These are phyloP conservation scores for Lactarius indigo DNA, from an alignment of 768 basidiomycete species.

Conservation along the genomic window DNA sequence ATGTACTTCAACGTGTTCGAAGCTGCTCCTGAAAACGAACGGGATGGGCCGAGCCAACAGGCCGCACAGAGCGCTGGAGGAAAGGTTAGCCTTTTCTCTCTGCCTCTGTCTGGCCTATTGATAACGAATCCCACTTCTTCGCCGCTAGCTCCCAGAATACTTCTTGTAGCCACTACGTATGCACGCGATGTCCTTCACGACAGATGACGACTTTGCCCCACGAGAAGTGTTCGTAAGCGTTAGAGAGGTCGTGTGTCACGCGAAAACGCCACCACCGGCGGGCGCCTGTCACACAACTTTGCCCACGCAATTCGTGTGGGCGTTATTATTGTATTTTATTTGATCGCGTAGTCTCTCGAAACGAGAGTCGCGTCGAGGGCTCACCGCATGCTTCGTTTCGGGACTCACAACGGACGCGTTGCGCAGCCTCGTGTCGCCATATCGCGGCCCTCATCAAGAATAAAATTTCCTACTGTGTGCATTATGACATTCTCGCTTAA, in stretches of 20 bases:
- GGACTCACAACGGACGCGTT: neutral
- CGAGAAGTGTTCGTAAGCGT: conserved; percentile 19
- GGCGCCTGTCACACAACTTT: conserved; percentile 3
- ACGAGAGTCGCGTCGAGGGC: conserved; percentile 2
- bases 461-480: conserved; percentile 2
- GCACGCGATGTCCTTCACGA: conserved; percentile 20
- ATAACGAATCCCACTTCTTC: conserved; percentile 11
- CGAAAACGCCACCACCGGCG: conserved; percentile 5
- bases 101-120: conserved; percentile 4
- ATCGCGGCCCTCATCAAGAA: conserved; percentile 18
- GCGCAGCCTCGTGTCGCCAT: conserved; percentile 11
- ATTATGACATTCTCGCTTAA: conserved; percentile 16
- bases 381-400: conserved; percentile 1
- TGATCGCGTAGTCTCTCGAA: conserved; percentile 3
- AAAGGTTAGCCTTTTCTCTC: conserved; percentile 48
- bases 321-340: conserved; percentile 1
- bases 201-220: conserved; percentile 19
- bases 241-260: conserved; percentile 10
- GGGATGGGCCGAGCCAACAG: conserved; percentile 83
- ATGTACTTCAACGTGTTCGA: conserved; percentile 98
- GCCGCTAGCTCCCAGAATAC: conserved; percentile 69
- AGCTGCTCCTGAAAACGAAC: conserved; percentile 96
- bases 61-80: conserved; percentile 64
- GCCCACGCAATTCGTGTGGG: neutral
- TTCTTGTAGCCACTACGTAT: conserved; percentile 45